Evolutionary conservation across 75 land plant genomes (phyloP), one percentile per base, ranked within the genome.

Genomic region (Selaginella moellendorffii): DNA sequence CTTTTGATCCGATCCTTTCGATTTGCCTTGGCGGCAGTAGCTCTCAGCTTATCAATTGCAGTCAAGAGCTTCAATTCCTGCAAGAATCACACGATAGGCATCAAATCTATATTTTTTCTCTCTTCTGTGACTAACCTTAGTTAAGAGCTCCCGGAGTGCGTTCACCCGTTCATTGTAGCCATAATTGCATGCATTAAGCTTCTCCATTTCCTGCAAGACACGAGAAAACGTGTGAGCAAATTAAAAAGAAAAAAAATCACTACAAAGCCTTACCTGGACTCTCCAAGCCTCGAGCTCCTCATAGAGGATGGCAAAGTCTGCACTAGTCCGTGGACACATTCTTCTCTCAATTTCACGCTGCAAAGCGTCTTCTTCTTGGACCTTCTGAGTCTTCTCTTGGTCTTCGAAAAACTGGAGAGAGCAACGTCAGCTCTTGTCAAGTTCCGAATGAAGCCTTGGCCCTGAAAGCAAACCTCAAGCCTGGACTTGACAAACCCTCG

Each of bases 251-350:
- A 18, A 46, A 46, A 46, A 18, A 10, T 46, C 18, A 46, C 18
- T 46, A 46, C 10, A 46, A 46, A 46, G 18, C 51, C 51, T 53
- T 25, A 68, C 69, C 63, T 68, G 63, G 14, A 29, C 2, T 21
- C 29, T 24, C 69, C 69, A 68, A 56, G 66, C 31, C 28, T 25
- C 69, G 9, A 68, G 28, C 64, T 68, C 69, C 24, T 28, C 23
- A 28, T 68, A 74, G 23, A 74, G 67, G 46, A 74, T 64, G 19
- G 63, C 72, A 64, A 74, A 74, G 52, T 74, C 76, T 36, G 30
- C 67, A 12, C 27, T 54, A n/a, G 51, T 69, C 28, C 71, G 61
- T 23, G 76, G 76, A 18, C 68, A 30, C 10, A 56, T 65, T 21
- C 72, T 65, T 27, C 67, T 54, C 12, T 74, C 12, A 14, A 74